phyloP scores from a whole-genome alignment of 2,329 filamentous ascomycete genomes.

The Curvularia verruculosa region DNA sequence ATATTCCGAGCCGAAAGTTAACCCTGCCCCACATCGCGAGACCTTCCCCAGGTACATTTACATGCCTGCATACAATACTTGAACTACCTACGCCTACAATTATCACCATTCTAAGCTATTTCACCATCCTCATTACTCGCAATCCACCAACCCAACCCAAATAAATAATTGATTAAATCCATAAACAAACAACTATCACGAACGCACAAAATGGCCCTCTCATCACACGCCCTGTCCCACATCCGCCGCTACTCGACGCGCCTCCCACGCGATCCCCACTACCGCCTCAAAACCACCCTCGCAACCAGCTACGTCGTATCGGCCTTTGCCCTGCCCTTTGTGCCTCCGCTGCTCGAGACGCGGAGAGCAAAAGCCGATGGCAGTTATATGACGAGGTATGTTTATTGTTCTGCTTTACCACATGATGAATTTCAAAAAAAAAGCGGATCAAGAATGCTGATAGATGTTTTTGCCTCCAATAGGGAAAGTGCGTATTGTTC shows the following conservation, averaged over 20 bases:
- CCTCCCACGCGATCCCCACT: conserved; percentile 44
- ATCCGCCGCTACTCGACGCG: conserved; percentile 47
- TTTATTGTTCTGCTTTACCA: neutral
- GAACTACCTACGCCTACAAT: neutral
- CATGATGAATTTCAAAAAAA: no score
- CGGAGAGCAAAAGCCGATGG: conserved; percentile 47
- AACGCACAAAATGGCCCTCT: conserved; percentile 35
- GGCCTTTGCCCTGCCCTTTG: conserved; percentile 49
- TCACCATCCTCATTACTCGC: neutral
- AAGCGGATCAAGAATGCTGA: conserved; percentile 8
- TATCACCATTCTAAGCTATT: neutral
- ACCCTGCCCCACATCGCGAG: neutral
- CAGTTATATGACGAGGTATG: conserved; percentile 47
- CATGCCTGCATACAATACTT: neutral
- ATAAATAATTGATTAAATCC: no score
- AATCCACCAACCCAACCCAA: neutral
- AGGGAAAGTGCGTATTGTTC: conserved; percentile 40
- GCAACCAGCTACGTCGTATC: conserved; percentile 48
- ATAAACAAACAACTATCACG: neutral
- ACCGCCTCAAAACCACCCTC: conserved; percentile 43
- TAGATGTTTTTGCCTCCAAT: no score
- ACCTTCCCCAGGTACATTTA: neutral
- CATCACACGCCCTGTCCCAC: conserved; percentile 39
- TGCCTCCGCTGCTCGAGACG: conserved; percentile 49
- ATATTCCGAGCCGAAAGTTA: neutral